phyloP scores from a whole-genome alignment of 2,329 filamentous ascomycete species.

The Talaromyces atroroseus region DNA sequence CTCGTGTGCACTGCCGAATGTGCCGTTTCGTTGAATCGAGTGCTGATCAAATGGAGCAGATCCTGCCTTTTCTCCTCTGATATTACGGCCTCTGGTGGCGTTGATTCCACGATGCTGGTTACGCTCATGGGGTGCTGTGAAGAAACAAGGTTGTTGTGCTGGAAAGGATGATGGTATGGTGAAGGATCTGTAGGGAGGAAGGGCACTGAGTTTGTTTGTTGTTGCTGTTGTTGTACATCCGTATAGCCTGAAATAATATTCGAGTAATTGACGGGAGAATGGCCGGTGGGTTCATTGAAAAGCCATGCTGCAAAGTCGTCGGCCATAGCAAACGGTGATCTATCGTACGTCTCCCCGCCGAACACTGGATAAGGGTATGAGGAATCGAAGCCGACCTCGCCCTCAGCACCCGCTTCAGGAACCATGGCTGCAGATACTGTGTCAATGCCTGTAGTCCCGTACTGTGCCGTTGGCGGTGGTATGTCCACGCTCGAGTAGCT shows the following conservation, averaged over 20 bases:
- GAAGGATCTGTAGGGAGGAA: conserved; percentile 48
- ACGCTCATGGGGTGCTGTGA: conserved; percentile 82
- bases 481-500: conserved; percentile 9
- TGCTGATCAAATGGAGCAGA: conserved; percentile 73
- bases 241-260: conserved; percentile 36
- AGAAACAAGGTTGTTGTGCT: conserved; percentile 37
- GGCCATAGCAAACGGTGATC: conserved; percentile 80
- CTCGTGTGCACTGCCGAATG: conserved; percentile 67
- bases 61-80: conserved; percentile 84
- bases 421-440: conserved; percentile 23
- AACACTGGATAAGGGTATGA: conserved; percentile 70
- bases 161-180: conserved; percentile 42
- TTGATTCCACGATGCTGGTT: conserved; percentile 75
- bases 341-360: conserved; percentile 73
- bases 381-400: conserved; percentile 31
- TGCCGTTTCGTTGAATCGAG: conserved; percentile 74
- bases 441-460: conserved; percentile 17
- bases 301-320: conserved; percentile 83
- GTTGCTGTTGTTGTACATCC: conserved; percentile 39
- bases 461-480: not conserved
- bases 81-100: conserved; percentile 70
- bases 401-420: conserved; percentile 21
- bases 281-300: conserved; percentile 63
- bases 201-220: conserved; percentile 42
- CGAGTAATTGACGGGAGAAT: conserved; percentile 44